Evolutionary conservation across 768 basidiomycete species (phyloP).

Genomic region (Suillus subluteus): DNA sequence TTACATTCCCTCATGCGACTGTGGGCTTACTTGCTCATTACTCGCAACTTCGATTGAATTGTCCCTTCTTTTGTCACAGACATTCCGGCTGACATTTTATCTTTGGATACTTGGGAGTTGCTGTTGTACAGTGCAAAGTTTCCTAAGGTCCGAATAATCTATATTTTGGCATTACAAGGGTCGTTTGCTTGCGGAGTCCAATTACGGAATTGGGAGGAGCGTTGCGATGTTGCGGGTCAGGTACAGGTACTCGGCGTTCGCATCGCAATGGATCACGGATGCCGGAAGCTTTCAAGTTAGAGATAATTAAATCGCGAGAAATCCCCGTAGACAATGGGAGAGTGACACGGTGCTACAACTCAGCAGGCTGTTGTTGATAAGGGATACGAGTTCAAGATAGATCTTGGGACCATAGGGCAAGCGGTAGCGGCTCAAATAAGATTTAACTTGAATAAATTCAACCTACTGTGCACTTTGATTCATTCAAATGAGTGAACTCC

Average conservation of each 20-base stretch:
- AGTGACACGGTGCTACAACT: background rate
- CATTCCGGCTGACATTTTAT: slow-evolving; percentile 1
- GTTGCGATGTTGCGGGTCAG: background rate
- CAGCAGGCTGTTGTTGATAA: background rate
- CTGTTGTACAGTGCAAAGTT: slow-evolving; percentile 20
- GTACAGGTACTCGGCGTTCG: background rate
- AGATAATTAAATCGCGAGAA: background rate
- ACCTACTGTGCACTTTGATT: background rate
- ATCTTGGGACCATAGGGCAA: background rate
- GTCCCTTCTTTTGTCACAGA: slow-evolving; percentile 2
- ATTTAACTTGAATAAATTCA: background rate
- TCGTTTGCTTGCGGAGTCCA: background rate
- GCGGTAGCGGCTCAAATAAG: background rate
- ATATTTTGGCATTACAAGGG: background rate
- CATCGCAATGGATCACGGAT: background rate
- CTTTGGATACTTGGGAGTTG: slow-evolving; percentile 23
- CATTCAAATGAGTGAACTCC: background rate
- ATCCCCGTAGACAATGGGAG: background rate
- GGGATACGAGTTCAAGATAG: background rate
- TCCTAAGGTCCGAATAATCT: slow-evolving; percentile 23
- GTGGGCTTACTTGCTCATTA: slow-evolving; percentile 9
- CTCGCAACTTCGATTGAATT: slow-evolving; percentile 10
- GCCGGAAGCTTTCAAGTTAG: background rate
- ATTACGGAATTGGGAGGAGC: background rate
- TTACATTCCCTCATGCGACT: slow-evolving; percentile 6